Evolutionary conservation across 2,329 filamentous ascomycete genomes (phyloP).

Genomic region (Colletotrichum orchidophilum): DNA sequence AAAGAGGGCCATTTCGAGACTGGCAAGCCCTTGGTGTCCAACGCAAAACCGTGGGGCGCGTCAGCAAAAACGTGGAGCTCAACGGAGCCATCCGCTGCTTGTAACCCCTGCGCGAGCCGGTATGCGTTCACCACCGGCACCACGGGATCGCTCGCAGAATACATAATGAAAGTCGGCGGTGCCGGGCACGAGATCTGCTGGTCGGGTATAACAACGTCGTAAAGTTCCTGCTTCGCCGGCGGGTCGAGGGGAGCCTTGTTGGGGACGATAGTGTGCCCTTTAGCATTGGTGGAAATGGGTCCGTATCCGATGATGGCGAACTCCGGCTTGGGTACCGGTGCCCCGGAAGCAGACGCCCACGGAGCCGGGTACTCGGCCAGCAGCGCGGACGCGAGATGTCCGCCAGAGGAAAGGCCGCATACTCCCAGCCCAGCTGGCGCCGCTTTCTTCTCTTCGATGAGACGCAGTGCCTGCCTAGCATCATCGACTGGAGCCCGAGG

Average conservation of each 20-base stretch:
- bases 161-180: slow-evolving; percentile 36
- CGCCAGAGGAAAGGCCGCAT: slow-evolving; percentile 37
- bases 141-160: slow-evolving; percentile 34
- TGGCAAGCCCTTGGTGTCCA: slow-evolving; percentile 34
- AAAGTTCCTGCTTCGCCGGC: slow-evolving; percentile 37
- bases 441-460: slow-evolving; percentile 13
- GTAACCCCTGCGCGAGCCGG: slow-evolving; percentile 33
- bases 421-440: slow-evolving; percentile 17
- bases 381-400: slow-evolving; percentile 36
- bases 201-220: slow-evolving; percentile 36
- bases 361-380: slow-evolving; percentile 34
- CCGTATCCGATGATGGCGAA: slow-evolving; percentile 38
- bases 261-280: slow-evolving; percentile 34
- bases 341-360: slow-evolving; percentile 28
- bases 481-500: slow-evolving; percentile 36
- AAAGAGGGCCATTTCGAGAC: slow-evolving; percentile 34
- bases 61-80: slow-evolving; percentile 37
- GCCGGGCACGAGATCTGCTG: slow-evolving; percentile 32
- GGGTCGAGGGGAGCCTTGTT: slow-evolving; percentile 36
- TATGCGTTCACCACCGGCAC: slow-evolving; percentile 38
- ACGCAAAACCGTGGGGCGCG: slow-evolving; percentile 36
- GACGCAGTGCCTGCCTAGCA: slow-evolving; percentile 34
- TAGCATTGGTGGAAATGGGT: slow-evolving; percentile 38
- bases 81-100: slow-evolving; percentile 26
- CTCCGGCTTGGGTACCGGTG: slow-evolving; percentile 23